These are phyloP conservation scores for Wickerhamomyces tratensis DNA, from an alignment of 805 yeast genomes.

Conservation along the genomic window DNA sequence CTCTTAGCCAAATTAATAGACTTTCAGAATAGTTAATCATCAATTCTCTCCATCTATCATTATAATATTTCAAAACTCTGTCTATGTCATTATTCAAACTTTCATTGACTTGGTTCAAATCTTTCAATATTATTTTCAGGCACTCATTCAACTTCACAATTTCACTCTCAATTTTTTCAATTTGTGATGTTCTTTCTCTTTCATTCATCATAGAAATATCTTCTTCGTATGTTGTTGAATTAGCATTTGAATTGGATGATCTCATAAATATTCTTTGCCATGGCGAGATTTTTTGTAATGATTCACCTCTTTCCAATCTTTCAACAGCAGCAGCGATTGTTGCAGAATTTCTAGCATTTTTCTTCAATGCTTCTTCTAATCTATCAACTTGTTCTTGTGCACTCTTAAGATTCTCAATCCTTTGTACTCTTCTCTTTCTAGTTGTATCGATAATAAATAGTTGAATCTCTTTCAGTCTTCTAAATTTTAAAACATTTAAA, in stretches of 20 bases:
- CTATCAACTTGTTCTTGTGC: slow-evolving; percentile 23
- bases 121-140: slow-evolving; percentile 24
- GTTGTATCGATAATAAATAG: slow-evolving; percentile 30
- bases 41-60: slow-evolving; percentile 19
- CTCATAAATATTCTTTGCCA: slow-evolving; percentile 20
- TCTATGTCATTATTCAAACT: slow-evolving; percentile 22
- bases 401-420: slow-evolving; percentile 21
- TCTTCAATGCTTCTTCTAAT: slow-evolving; percentile 22
- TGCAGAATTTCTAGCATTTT: slow-evolving; percentile 25
- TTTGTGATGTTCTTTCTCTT: slow-evolving; percentile 26
- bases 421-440: slow-evolving; percentile 22
- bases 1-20: slow-evolving; percentile 25
- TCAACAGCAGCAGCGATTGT: slow-evolving; percentile 22
- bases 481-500: slow-evolving; percentile 43
- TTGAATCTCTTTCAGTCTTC: slow-evolving; percentile 47
- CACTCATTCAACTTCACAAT: slow-evolving; percentile 29
- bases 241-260: slow-evolving; percentile 11
- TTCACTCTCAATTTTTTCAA: slow-evolving; percentile 24
- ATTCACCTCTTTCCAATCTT: slow-evolving; percentile 19
- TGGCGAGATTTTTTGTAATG: slow-evolving; percentile 12
- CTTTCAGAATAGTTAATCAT: slow-evolving; percentile 22
- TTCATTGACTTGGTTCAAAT: slow-evolving; percentile 25
- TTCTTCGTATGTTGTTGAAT: slow-evolving; percentile 3
- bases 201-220: slow-evolving; percentile 20
- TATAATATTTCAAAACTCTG: slow-evolving; percentile 17